Percentiles rank a stretch among this genome's conserved stretches.
Conservation (phyloP, 2,329 filamentous ascomycete species). For the Hortaea werneckii region DNA sequence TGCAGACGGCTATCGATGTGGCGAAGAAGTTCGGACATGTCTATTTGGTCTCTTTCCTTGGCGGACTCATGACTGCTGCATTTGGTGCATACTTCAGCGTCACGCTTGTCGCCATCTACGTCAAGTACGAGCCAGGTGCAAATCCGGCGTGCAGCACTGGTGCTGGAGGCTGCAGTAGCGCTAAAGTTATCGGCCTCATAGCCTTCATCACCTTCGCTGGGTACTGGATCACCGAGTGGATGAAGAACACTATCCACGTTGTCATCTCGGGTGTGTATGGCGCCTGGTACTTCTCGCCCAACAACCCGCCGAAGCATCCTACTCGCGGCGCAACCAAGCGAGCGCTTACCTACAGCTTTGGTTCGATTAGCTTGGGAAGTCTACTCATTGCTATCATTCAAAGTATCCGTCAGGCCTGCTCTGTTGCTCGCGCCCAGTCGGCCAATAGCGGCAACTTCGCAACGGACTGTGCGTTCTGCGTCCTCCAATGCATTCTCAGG, state of each 20-base stretch:
- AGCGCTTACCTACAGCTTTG: conserved; percentile 82
- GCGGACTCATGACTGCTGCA: conserved; percentile 63
- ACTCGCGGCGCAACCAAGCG: conserved; percentile 77
- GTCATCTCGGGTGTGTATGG: conserved; percentile 59
- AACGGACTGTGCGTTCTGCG: conserved; percentile 57
- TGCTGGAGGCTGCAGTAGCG: conserved; percentile 55
- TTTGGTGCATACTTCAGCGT: conserved; percentile 80
- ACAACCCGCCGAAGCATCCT: conserved; percentile 51
- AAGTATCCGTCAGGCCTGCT: conserved; percentile 70
- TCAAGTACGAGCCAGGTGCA: conserved; percentile 62
- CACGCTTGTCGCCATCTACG: conserved; percentile 77
- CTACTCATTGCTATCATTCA: conserved; percentile 81
- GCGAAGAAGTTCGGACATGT: conserved; percentile 77
- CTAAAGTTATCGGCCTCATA: conserved; percentile 71
- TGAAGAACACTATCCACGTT: conserved; percentile 88
- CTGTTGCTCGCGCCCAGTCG: conserved; percentile 59
- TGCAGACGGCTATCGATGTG: conserved; percentile 76
- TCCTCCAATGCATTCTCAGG: conserved; percentile 65
- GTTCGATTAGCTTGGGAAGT: conserved; percentile 79
- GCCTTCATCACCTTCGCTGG: conserved; percentile 83
- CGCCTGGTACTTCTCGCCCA: conserved; percentile 1
- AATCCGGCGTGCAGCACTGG: conserved; percentile 46
- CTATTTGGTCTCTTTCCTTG: conserved; percentile 74
- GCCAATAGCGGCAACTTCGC: conserved; percentile 59
- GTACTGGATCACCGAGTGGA: conserved; percentile 89